Conservation (phyloP, 148 eudicot species). For the Chenopodium album region DNA sequence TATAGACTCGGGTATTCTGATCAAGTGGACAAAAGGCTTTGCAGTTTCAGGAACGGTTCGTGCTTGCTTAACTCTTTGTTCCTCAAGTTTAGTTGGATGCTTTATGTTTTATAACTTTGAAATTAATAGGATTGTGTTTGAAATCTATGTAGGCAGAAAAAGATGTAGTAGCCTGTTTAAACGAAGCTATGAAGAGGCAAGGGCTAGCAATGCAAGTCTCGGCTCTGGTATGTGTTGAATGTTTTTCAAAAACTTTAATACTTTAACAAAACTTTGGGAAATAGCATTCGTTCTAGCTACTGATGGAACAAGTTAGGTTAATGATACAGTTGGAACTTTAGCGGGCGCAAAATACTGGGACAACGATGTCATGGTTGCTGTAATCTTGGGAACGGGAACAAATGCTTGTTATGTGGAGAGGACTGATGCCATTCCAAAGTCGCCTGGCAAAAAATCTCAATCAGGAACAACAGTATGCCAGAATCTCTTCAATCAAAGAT, state of each 20-base stretch:
- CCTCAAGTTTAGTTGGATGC: not conserved
- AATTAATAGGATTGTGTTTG: not conserved
- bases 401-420: constrained; percentile 77
- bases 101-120: not conserved
- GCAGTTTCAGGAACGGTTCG: constrained; percentile 68
- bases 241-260: not conserved
- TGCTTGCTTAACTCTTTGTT: constrained; percentile 11
- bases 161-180: constrained; percentile 71
- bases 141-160: constrained; percentile 48
- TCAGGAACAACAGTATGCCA: constrained; percentile 53
- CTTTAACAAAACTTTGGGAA: not conserved
- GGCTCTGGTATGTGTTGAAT: constrained; percentile 51
- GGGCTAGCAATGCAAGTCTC: constrained; percentile 64
- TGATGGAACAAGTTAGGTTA: constrained; percentile 47
- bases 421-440: constrained; percentile 57
- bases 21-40: constrained; percentile 91
- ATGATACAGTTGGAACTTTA: constrained; percentile 68
- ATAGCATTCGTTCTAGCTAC: not conserved
- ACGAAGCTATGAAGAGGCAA: constrained; percentile 66
- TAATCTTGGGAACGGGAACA: constrained; percentile 84
- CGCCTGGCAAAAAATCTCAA: constrained; percentile 28
- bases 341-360: constrained; percentile 82
- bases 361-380: constrained; percentile 72
- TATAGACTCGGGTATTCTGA: constrained; percentile 65
- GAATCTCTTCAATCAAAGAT: not conserved